A percentile compares a stretch with the other conserved stretches of the same genome.
phyloP scores from a whole-genome alignment of 208 protist species.

The Leishmania tarentolae region DNA sequence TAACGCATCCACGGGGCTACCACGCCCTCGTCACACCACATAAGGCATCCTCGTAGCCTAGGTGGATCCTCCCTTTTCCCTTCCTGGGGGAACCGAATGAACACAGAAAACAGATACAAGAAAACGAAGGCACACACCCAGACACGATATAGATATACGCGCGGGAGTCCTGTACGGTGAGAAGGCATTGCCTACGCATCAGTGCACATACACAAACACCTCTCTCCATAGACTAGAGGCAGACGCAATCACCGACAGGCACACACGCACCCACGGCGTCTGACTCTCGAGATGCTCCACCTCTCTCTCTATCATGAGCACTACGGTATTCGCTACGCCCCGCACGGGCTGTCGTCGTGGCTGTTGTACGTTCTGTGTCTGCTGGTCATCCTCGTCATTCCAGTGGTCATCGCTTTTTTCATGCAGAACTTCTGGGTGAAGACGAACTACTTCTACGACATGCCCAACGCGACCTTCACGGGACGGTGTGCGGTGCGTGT shows the following conservation, averaged over 20 bases:
- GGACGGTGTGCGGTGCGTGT: conserved; percentile 60
- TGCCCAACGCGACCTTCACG: conserved; percentile 58
- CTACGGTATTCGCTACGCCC: conserved; percentile 73
- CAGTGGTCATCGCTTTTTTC: conserved; percentile 60
- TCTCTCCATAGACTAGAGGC: neutral
- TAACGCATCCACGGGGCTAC: neutral
- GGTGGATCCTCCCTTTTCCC: neutral
- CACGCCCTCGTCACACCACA: neutral
- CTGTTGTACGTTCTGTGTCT: conserved; percentile 69
- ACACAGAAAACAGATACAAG: neutral
- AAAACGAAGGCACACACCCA: neutral
- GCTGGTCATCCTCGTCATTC: conserved; percentile 52
- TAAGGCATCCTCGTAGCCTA: neutral
- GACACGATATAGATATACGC: neutral
- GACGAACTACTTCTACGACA: conserved; percentile 53
- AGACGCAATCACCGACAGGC: neutral
- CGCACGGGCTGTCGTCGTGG: conserved; percentile 57
- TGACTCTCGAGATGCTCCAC: conserved; percentile 4
- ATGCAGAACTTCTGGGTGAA: conserved; percentile 85
- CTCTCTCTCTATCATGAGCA: conserved; percentile 68
- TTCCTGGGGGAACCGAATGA: neutral
- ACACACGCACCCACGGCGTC: neutral
- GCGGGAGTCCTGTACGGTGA: neutral
- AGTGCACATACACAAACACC: neutral
- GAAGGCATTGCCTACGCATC: neutral